Evolutionary conservation across 2,329 filamentous ascomycete species (phyloP), one percentile per base, ranked within the genome.

Genomic region (Fusarium nygamai): DNA sequence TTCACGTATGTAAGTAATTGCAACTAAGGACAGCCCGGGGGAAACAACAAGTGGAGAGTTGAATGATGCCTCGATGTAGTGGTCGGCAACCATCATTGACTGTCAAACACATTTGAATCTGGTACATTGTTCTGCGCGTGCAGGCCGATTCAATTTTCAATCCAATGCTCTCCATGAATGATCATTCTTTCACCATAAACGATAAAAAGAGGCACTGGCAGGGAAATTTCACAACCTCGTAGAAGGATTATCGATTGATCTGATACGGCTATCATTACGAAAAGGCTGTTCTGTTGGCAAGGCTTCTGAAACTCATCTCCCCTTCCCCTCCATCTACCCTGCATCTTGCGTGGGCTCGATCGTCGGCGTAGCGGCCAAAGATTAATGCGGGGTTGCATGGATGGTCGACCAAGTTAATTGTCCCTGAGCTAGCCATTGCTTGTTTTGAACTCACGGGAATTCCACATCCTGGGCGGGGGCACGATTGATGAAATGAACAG

Each of bases 21-120:
- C n/a, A n/a, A n/a, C n/a, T n/a, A n/a, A n/a, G n/a, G n/a, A n/a
- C n/a, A n/a, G n/a, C n/a, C n/a, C n/a, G n/a, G n/a, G n/a, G n/a
- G n/a, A n/a, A n/a, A n/a, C 16, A 36, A 17, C 14, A n/a, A n/a
- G n/a, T n/a, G n/a, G n/a, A n/a, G n/a, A 8, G 20, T 22, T 7
- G 9, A 4, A n/a, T 12, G 3, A 17, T 24, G 5, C 16, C 3
- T 19, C 11, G 14, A 0, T 11, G 14, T 4, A 20, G 9, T 1
- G 1, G 8, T 9, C 8, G 4, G 22, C 7, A 4, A 9, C 5
- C 1, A 9, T 41, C 12, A 13, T 13, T 41, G 12, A 8, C 1
- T 14, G 8, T 41, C 2, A 3, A 22, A 14, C 12, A 39, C 31
- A n/a, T n/a, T n/a, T n/a, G n/a, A 5, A 10, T 36, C 6, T 19